Base-by-base conservation (phyloP, 345 rosid species). In the Boechera divaricarpa region DNA sequence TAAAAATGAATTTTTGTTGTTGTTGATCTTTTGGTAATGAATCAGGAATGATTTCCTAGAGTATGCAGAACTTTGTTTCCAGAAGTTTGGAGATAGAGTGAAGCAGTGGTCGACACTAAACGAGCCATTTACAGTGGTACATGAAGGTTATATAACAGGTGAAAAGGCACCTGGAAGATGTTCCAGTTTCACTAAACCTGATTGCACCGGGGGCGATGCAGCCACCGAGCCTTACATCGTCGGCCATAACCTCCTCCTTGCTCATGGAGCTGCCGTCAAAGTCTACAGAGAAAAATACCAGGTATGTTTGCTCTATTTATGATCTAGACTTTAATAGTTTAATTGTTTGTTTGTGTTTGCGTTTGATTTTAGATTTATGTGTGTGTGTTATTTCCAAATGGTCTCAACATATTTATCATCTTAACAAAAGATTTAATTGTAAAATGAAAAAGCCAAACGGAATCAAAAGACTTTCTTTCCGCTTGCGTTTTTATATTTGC, bases 71-170 rank as follows among this genome's bases (percentile, higher is more conserved):
- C 60, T 86, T 2, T 82, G 86, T 71, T 86, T 84, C 67, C 18
- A 63, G 70, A 16, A 28, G 53, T 86, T 84, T 76, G 89, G 86
- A 33, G 86, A 76, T 63, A 76, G 86, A 76, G 87, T 86, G 15
- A 86, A 82, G 60, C 77, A 82, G 7, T 86, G 89, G 89, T 26
- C 42, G 1, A 80, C 86, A 0, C 0, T 86, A 7, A 86, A 84
- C n/a, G 89, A 86, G 59, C 89, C 89, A 45, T 60, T 1, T 44
- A 55, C 79, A 8, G 71, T 75, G 21, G 77, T 77, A 38, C 65
- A 13, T 35, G 68, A 72, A 7, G 83, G 80, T 60, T 80, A 80
- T 39, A 18, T 16, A 44, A 45, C 13, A 0, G 83, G 83, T 13
- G 7, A 38, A 47, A 71, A 76, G 41, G 83, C 83, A 71, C 83